These are phyloP conservation scores for Aspergillus sp. DNA, from an alignment of 2,329 filamentous ascomycete genomes.

Conservation along the genomic window DNA sequence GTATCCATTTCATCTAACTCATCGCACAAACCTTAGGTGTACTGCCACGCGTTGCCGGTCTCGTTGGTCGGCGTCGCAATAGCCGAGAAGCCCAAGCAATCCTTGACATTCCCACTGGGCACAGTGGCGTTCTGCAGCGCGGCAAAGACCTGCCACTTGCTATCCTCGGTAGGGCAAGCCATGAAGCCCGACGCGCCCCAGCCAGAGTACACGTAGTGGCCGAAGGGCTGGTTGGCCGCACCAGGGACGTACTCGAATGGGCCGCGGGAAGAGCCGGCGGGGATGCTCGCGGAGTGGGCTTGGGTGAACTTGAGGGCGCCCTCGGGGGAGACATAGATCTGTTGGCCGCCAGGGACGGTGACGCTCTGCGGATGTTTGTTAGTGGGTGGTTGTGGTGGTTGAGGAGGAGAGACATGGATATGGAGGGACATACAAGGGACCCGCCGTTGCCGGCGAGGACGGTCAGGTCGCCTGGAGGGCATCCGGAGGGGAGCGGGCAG, in stretches of 20 bases:
- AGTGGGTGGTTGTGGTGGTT: background rate
- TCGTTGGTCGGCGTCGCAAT: conserved; percentile 35
- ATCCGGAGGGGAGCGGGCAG: conserved; percentile 52
- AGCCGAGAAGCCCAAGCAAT: conserved; percentile 48
- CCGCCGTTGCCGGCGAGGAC: conserved; percentile 48
- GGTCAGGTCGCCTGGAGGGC: conserved; percentile 54
- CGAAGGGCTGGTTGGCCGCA: conserved; percentile 29
- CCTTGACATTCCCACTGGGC: conserved; percentile 41
- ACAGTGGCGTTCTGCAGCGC: conserved; percentile 46
- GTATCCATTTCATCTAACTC: background rate
- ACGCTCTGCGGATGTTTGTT: conserved; percentile 47
- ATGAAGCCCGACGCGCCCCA: conserved; percentile 48
- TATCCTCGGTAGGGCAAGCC: conserved; percentile 45
- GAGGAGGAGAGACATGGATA: background rate
- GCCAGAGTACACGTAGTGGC: conserved; percentile 38
- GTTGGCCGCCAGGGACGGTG: conserved; percentile 66
- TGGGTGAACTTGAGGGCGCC: conserved; percentile 63
- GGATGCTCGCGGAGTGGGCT: conserved; percentile 60
- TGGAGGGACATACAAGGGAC: conserved; percentile 37
- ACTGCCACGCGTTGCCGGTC: conserved; percentile 47
- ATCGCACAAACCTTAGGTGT: conserved; percentile 33
- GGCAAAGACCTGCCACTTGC: conserved; percentile 49
- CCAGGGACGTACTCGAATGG: conserved; percentile 52
- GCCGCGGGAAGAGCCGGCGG: conserved; percentile 54
- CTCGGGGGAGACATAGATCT: conserved; percentile 60